Evolutionary conservation across 2,329 filamentous ascomycete genomes (phyloP).

Genomic region (Fusarium robinianum): DNA sequence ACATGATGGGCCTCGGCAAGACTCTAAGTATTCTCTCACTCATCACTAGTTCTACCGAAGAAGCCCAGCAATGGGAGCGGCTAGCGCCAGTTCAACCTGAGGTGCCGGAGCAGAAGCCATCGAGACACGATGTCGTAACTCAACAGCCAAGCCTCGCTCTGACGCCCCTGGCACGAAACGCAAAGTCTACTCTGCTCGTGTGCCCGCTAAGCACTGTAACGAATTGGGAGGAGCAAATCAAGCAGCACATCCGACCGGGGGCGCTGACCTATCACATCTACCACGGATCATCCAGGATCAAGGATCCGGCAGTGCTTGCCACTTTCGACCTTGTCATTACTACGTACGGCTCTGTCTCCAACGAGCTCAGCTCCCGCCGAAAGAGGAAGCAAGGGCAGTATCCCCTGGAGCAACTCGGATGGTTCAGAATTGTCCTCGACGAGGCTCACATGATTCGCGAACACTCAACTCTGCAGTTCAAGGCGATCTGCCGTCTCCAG

Average conservation of each 20-base stretch:
- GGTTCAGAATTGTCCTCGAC: constrained; percentile 92
- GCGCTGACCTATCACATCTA: constrained; percentile 79
- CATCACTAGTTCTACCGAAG: constrained; percentile 66
- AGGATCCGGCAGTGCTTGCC: constrained; percentile 68
- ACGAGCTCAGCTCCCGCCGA: constrained; percentile 70
- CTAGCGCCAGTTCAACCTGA: constrained; percentile 56
- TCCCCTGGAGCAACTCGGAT: constrained; percentile 78
- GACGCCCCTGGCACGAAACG: constrained; percentile 65
- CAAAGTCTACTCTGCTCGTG: constrained; percentile 80
- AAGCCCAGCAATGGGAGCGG: constrained; percentile 65
- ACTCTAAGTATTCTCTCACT: constrained; percentile 85
- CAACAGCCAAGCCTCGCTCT: constrained; percentile 51
- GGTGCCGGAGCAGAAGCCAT: constrained; percentile 46
- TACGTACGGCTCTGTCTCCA: constrained; percentile 86
- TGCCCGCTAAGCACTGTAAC: constrained; percentile 88
- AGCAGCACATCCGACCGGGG: constrained; percentile 71
- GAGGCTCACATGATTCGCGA: constrained; percentile 96
- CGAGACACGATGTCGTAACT: constrained; percentile 38
- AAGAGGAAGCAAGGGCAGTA: constrained; percentile 62
- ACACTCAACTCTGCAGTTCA: constrained; percentile 77
- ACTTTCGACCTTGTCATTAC: constrained; percentile 86
- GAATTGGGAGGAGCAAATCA: constrained; percentile 95
- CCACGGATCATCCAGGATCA: constrained; percentile 78
- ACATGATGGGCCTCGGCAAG: constrained; percentile 91
- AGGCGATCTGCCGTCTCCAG: constrained; percentile 78